phyloP scores from a whole-genome alignment of 169 alveolate species.

The Plasmodium billcollinsi region DNA sequence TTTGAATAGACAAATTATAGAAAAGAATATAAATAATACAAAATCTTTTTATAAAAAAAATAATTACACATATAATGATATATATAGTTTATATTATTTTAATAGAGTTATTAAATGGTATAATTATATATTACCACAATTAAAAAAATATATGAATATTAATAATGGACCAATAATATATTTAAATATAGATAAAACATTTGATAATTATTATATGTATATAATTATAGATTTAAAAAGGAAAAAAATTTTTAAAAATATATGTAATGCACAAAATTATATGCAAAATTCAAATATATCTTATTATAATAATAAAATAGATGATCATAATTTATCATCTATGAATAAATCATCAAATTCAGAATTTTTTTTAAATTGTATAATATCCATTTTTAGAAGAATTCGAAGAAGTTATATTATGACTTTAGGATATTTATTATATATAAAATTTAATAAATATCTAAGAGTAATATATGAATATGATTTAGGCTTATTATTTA shows the following conservation, averaged over 20 bases:
- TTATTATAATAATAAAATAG: not conserved
- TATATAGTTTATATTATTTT: slow-evolving; percentile 53
- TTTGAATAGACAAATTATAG: slow-evolving; percentile 15
- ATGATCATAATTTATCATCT: not conserved
- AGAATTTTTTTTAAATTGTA: slow-evolving; percentile 18
- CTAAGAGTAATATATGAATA: slow-evolving; percentile 39
- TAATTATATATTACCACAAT: slow-evolving; percentile 55
- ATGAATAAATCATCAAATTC: not conserved
- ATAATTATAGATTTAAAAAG: slow-evolving; percentile 51
- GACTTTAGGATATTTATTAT: slow-evolving; percentile 50
- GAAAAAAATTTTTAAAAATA: slow-evolving; percentile 21
- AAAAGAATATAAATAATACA: slow-evolving; percentile 17
- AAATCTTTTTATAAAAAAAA: slow-evolving; percentile 16
- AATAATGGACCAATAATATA: slow-evolving; percentile 72
- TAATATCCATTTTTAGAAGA: slow-evolving; percentile 32
- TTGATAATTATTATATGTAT: slow-evolving; percentile 74
- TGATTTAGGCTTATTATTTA: slow-evolving; percentile 43
- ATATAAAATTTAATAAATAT: slow-evolving; percentile 51
- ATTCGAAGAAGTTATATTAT: slow-evolving; percentile 65
- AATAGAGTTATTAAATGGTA: slow-evolving; percentile 73
- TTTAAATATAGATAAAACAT: slow-evolving; percentile 66
- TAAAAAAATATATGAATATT: slow-evolving; percentile 46
- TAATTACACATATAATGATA: not conserved
- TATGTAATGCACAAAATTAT: slow-evolving; percentile 23
- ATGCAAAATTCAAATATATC: not conserved